Evolutionary conservation across 805 yeast species (phyloP), one percentile per base, ranked within the genome.

Genomic region (Dipodascus albidus): DNA sequence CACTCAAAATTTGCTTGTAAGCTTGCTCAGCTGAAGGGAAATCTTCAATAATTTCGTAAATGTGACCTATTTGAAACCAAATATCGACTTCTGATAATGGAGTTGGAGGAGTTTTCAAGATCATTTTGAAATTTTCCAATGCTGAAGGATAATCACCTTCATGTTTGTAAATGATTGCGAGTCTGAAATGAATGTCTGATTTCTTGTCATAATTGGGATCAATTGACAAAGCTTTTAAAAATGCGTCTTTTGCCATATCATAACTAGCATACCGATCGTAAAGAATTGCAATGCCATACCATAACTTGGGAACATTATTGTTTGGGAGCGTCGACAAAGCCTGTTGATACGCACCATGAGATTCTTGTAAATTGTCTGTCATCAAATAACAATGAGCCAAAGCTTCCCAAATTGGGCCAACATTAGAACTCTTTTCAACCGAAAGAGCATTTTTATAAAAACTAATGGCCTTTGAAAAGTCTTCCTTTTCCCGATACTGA

Each of bases 281-380:
- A 56, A 93, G 75, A 55, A 93, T 93, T 35, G 98, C 99, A 59
- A 93, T 91, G 0, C 99, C 99, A 69, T 93, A 97, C 99, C 99
- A 93, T 60, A 93, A 78, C 66, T 89, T 89, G 54, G 98, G 98
- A 52, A 90, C 97, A 60, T 88, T 87, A 50, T 96, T 95, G 64
- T 93, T 90, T 58, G 86, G 87, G 65, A 90, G 72, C 67, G 88
- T 93, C 68, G 87, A 85, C 50, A 93, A 74, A 1, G 98, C 98
- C 65, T 95, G 90, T 72, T 93, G 98, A 71, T 91, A 93, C 2
- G 98, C 96, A 48, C 90, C 85, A 67, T 93, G 93, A 3, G 97
- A 96, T 62, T 96, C 80, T 67, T 87, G 96, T 57, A 93, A 75
- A 64, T 93, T 98, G 68, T 93, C 99, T 66, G 90, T 74, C 96